Base-by-base conservation (phyloP, 1,139 yeast species). In the Zygosaccharomyces sapae region DNA sequence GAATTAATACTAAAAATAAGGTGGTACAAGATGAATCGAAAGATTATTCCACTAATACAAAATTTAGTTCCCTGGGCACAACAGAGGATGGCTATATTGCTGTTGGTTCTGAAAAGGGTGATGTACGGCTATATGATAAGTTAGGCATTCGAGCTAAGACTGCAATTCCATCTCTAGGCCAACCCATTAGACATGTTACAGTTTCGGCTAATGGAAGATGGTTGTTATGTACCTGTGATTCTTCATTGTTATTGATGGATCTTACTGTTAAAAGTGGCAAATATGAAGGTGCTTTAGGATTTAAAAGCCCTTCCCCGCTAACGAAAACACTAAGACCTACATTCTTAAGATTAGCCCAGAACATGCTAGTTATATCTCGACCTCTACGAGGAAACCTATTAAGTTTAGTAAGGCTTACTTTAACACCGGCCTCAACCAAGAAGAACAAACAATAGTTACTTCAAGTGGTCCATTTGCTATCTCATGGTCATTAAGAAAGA, bases 381-480 rank as follows among this genome's bases (percentile, higher is more conserved):
- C 70, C 27, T 74, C 74, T 38, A 75, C 81, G 5, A 77, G 78
- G 16, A 69, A 70, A 27, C 73, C 78, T 1, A 65, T 86, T 13
- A 62, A 69, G 19, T 88, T 87, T 64, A 81, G 94, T 5, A 74
- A 74, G 50, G 96, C 95, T 3, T 76, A 77, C 55, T 89, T 89
- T 73, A 86, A 88, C 63, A 75, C 83, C 25, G 89, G 89, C 42
- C 47, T 77, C 12, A 75, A 76, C 44, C 63, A 78, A 31, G 78
- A 75, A 52, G 95, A 87, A 58, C 81, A 85, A 31, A 74, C 82
- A 2, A 84, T 88, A 47, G 80, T 87, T 24, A 77, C 95, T 1
- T 81, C 92, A 8, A 72, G 83, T 1, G 96, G 96, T 1, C 89
- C 89, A 10, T 89, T 80, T 65, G 83, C 88, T 27, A 76, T 89